Percentiles rank a stretch among this genome's conserved stretches.
These are phyloP conservation scores for Mucor racemosus DNA, from an alignment of 371 early-diverging fungal genomes.

Conservation along the genomic window DNA sequence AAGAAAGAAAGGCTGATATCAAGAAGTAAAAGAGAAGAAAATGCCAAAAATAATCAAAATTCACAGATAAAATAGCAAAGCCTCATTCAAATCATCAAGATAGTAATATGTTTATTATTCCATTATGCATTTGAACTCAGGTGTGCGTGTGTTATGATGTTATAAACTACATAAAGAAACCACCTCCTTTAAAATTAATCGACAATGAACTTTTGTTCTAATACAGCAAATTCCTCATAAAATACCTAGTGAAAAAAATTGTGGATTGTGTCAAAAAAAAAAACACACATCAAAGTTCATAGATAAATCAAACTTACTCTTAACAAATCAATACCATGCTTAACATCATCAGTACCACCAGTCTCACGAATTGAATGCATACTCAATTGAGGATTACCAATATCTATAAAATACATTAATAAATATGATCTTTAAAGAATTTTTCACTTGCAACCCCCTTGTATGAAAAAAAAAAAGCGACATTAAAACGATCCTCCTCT, in stretches of 20 bases:
- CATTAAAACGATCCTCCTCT: not conserved
- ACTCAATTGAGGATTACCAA: constrained; percentile 91
- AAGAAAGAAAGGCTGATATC: not conserved
- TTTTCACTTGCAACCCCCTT: not conserved
- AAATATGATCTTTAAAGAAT: not conserved
- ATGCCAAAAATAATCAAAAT: not conserved
- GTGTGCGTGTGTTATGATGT: not conserved
- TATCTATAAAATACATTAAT: constrained; percentile 54
- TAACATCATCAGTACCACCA: constrained; percentile 87
- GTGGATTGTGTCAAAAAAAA: not conserved
- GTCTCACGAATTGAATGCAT: constrained; percentile 97
- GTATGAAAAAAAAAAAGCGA: too few relatives aligned
- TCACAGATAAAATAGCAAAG: constrained; percentile 8
- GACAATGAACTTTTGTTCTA: constrained; percentile 61
- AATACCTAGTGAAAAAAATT: constrained; percentile 45
- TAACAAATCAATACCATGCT: constrained; percentile 79
- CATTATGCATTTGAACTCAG: constrained; percentile 7
- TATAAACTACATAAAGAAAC: not conserved
- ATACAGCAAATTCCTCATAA: constrained; percentile 62
- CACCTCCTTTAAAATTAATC: constrained; percentile 41
- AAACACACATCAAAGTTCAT: not conserved
- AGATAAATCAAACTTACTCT: constrained; percentile 35
- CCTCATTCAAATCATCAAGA: constrained; percentile 4
- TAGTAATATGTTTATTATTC: constrained; percentile 4
- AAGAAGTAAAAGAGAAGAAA: not conserved